phyloP scores from a whole-genome alignment of 2,329 filamentous ascomycete genomes.

The Colletotrichum costaricense region DNA sequence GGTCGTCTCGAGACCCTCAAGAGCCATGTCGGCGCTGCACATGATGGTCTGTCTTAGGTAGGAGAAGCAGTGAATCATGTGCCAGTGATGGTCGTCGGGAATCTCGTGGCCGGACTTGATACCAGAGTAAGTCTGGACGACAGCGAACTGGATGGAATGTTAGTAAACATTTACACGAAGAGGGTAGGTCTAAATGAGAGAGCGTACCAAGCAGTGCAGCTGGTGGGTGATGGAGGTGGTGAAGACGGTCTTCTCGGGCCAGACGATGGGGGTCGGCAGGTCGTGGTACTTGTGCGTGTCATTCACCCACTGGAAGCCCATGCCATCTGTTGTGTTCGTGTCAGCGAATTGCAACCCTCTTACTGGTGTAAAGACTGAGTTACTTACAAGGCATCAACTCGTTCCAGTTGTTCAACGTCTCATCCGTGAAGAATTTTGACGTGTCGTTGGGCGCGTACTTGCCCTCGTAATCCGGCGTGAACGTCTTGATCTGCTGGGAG shows the following conservation, averaged over 20 bases:
- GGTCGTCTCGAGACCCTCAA: slow-evolving; percentile 58
- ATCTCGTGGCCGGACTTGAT: slow-evolving; percentile 51
- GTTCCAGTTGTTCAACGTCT: slow-evolving; percentile 50
- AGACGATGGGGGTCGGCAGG: slow-evolving; percentile 49
- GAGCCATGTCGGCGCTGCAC: slow-evolving; percentile 57
- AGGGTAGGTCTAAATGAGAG: too few relatives aligned
- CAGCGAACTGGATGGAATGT: slow-evolving; percentile 45
- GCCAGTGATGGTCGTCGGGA: slow-evolving; percentile 57
- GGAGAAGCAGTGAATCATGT: slow-evolving; percentile 61
- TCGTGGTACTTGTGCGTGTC: slow-evolving; percentile 49
- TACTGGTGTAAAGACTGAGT: neutral
- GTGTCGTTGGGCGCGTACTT: slow-evolving; percentile 52
- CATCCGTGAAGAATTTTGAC: slow-evolving; percentile 52
- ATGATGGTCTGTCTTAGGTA: slow-evolving; percentile 60
- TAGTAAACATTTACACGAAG: neutral
- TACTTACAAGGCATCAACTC: slow-evolving; percentile 49
- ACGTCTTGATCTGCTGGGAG: slow-evolving; percentile 51
- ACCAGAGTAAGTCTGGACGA: slow-evolving; percentile 57
- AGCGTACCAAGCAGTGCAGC: slow-evolving; percentile 53
- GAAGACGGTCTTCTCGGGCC: slow-evolving; percentile 50
- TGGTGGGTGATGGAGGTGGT: slow-evolving; percentile 57
- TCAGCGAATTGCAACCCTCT: neutral
- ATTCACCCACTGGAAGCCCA: slow-evolving; percentile 53
- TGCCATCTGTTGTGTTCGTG: slow-evolving; percentile 41
- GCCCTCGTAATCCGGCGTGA: slow-evolving; percentile 46